Percentiles rank a stretch among this genome's conserved stretches.
These are phyloP conservation scores for Chaetothyriales sp. DNA, from an alignment of 2,329 filamentous ascomycete species.

Conservation along the genomic window DNA sequence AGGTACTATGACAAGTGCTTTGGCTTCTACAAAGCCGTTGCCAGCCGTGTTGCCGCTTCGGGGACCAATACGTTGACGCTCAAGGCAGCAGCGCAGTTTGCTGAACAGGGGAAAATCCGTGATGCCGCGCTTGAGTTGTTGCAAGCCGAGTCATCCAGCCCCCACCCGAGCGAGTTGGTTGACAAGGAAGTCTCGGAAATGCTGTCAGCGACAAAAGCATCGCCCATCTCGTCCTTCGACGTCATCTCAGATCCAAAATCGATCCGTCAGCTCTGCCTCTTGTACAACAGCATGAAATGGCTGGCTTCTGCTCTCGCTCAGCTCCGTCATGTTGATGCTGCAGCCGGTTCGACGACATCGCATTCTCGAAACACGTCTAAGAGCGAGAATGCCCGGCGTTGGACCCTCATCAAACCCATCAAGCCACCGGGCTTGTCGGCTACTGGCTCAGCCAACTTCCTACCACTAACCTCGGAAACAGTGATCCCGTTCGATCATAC, in stretches of 20 bases:
- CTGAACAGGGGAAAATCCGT: constrained; percentile 57
- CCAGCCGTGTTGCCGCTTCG: constrained; percentile 16
- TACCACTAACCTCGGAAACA: constrained; percentile 78
- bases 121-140: constrained; percentile 57
- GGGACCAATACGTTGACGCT: constrained; percentile 25
- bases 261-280: constrained; percentile 67
- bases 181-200: constrained; percentile 47
- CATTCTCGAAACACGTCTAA: constrained; percentile 35
- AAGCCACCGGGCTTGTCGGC: constrained; percentile 6
- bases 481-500: constrained; percentile 81
- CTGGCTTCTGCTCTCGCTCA: constrained; percentile 69
- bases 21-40: constrained; percentile 63
- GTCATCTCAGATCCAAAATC: constrained; percentile 82
- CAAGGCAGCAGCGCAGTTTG: constrained; percentile 56
- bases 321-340: constrained; percentile 70
- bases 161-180: constrained; percentile 36
- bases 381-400: constrained; percentile 46
- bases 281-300: constrained; percentile 99
- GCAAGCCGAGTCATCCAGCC: constrained; percentile 16
- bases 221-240: constrained; percentile 59
- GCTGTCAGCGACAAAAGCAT: constrained; percentile 41
- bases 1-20: constrained; percentile 88
- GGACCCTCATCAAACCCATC: constrained; percentile 66
- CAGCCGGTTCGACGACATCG: constrained; percentile 37
- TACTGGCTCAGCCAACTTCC: constrained; percentile 46